A percentile compares a stretch with the other conserved stretches of the same genome.
Conservation (phyloP, 1,139 yeast genomes). For the Pichia sp. region DNA sequence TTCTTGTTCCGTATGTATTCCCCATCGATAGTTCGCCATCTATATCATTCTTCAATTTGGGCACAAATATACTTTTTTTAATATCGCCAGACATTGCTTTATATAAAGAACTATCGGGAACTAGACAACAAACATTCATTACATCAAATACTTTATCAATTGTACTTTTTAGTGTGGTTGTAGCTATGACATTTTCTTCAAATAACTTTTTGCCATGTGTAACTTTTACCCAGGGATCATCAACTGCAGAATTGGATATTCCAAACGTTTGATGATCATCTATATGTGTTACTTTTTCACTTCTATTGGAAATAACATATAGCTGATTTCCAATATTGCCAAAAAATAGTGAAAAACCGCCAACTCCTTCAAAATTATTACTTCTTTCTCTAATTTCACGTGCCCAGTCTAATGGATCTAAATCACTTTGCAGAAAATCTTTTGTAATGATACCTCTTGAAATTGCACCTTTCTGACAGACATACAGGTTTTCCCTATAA, state of each 20-base stretch:
- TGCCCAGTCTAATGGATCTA: conserved; percentile 44
- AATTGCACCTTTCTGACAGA: conserved; percentile 33
- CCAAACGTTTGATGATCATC: conserved; percentile 33
- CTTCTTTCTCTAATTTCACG: conserved; percentile 30
- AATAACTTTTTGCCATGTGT: conserved; percentile 44
- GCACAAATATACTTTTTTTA: conserved; percentile 62
- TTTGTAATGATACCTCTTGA: conserved; percentile 71
- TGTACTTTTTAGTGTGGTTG: no score
- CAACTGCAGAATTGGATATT: conserved; percentile 56
- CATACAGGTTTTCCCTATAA: conserved; percentile 41
- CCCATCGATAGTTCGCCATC: conserved; percentile 16
- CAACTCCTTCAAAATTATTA: conserved; percentile 44
- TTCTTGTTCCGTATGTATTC: conserved; percentile 75
- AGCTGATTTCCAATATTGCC: conserved; percentile 42
- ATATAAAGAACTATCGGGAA: background rate
- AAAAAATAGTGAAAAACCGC: conserved; percentile 78
- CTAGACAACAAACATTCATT: conserved; percentile 34
- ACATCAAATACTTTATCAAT: conserved; percentile 40
- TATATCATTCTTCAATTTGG: conserved; percentile 39
- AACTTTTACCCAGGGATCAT: conserved; percentile 72
- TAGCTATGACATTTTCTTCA: conserved; percentile 19
- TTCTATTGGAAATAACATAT: conserved; percentile 45
- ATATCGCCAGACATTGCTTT: conserved; percentile 25
- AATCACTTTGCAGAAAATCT: conserved; percentile 40
- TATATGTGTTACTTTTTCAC: conserved; percentile 23